Evolutionary conservation across 2,329 filamentous ascomycete genomes (phyloP), one percentile per base, ranked within the genome.

Genomic region (Raffaelea arxii): DNA sequence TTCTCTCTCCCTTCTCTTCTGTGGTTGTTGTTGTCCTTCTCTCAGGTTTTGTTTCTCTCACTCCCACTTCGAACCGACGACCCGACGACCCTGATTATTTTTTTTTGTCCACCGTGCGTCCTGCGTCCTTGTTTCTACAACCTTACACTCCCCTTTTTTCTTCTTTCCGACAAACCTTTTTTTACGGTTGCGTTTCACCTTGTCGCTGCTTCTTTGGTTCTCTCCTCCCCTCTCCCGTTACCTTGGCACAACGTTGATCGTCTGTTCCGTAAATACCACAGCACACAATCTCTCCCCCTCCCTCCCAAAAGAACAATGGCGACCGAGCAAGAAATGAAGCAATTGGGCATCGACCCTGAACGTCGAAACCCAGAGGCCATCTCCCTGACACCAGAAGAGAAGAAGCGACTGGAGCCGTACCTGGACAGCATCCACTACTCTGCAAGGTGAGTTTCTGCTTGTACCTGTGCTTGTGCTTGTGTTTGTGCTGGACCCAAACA

Each of bases 381-480:
- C 51, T 77, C 83, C 52, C 70, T 98, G 48, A 80, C 82, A 25
- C 88, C 96, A 53, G 69, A 75, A 18, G 92, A 98, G 74, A 81
- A 85, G 54, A 80, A 84, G 55, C 80, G 84, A 50, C 74, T 98
- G 49, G 88, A 96, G 51, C 90, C 97, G 65, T 97, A 86, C 62
- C 80, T 92, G 55, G 89, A 97, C 59, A 79, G 80, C 25, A 98
- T 98, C 58, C 90, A 97, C 67, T 98, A 98, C 70, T 97, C 91
- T 44, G 46, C 49, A 30, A 51, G 53, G 46, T 53, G 11, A 5
- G 46, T 24, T 16, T 12, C 6, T 19, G 79, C 86, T 53, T 18
- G 14, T 19, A 23, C 12, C 25, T 18, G 6, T 25, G 19, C 9
- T 9, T 9, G n/a, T n/a, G 14, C 7, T 6, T 9, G 6, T 37